These are phyloP conservation scores for Puccinia horiana DNA, from an alignment of 1,284 basidiomycete genomes.

Conservation along the genomic window DNA sequence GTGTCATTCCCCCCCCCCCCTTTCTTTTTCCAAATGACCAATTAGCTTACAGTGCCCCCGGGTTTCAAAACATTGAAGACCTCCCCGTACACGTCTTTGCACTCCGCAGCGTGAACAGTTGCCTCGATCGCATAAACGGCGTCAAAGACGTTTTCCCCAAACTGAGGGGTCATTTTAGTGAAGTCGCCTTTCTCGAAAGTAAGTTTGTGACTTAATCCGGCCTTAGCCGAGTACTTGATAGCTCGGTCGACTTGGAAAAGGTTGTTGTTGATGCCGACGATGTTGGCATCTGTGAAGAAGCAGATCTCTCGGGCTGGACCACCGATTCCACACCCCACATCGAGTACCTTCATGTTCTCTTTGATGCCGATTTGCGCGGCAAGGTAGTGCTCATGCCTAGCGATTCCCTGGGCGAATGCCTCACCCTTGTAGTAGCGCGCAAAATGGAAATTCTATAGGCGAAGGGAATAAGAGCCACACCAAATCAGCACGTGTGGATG, in stretches of 20 bases:
- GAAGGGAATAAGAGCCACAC: constrained; percentile 52
- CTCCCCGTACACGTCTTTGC: constrained; percentile 92
- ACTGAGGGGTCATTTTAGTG: constrained; percentile 89
- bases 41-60: constrained; percentile 77
- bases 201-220: constrained; percentile 75
- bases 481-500: background rate
- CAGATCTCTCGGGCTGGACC: constrained; percentile 96
- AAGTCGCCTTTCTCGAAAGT: constrained; percentile 89
- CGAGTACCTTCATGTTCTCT: constrained; percentile 91
- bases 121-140: constrained; percentile 99
- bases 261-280: constrained; percentile 95
- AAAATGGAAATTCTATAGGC: constrained; percentile 59
- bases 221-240: constrained; percentile 76
- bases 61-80: constrained; percentile 95
- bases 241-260: constrained; percentile 89
- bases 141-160: constrained; percentile 91
- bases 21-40: background rate
- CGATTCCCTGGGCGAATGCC: constrained; percentile 64
- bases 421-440: constrained; percentile 59
- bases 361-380: constrained; percentile 77
- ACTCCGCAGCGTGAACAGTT: constrained; percentile 91
- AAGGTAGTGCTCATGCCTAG: constrained; percentile 97
- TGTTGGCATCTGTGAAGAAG: constrained; percentile 79
- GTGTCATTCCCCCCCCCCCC: no score
- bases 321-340: constrained; percentile 97